Percentiles rank a stretch among this genome's conserved stretches.
Conservation (phyloP, 208 protist genomes). For the Plasmodiophora brassicae region DNA sequence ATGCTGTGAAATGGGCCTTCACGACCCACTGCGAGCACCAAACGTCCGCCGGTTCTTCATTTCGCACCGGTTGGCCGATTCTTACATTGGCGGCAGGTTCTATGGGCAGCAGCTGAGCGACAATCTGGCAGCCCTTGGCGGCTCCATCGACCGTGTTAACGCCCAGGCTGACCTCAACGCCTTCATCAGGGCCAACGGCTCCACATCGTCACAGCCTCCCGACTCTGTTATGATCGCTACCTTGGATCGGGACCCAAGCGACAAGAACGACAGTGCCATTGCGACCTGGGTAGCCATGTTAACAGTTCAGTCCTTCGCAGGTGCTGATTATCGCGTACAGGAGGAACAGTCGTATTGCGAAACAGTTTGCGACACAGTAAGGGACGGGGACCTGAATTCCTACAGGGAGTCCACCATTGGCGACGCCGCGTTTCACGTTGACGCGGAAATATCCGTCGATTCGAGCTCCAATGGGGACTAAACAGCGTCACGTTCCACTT, state of each 20-base stretch:
- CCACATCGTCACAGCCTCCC: not conserved
- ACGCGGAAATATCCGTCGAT: not conserved
- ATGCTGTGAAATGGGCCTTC: slow-evolving; percentile 12
- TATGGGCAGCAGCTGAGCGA: slow-evolving; percentile 20
- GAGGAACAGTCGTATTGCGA: not conserved
- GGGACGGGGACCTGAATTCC: not conserved
- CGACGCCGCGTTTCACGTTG: not conserved
- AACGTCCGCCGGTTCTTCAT: not conserved
- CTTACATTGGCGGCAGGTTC: not conserved
- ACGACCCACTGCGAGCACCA: slow-evolving; percentile 28
- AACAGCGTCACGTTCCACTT: too few species aligned
- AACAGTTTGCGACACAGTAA: not conserved
- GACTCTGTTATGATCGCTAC: not conserved
- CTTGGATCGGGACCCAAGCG: not conserved
- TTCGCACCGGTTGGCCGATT: not conserved
- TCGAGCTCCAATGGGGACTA: too few species aligned
- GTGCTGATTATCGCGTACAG: not conserved
- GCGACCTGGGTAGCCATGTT: not conserved
- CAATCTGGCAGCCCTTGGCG: not conserved
- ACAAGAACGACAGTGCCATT: not conserved
- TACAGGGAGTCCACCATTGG: not conserved
- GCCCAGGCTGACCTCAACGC: not conserved
- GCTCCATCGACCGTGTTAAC: not conserved
- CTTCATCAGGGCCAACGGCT: not conserved
- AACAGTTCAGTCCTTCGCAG: not conserved